A percentile compares a stretch with the other conserved stretches of the same genome.
Conservation (phyloP, 305 asterid genomes). For the Fraxinus platypoda region DNA sequence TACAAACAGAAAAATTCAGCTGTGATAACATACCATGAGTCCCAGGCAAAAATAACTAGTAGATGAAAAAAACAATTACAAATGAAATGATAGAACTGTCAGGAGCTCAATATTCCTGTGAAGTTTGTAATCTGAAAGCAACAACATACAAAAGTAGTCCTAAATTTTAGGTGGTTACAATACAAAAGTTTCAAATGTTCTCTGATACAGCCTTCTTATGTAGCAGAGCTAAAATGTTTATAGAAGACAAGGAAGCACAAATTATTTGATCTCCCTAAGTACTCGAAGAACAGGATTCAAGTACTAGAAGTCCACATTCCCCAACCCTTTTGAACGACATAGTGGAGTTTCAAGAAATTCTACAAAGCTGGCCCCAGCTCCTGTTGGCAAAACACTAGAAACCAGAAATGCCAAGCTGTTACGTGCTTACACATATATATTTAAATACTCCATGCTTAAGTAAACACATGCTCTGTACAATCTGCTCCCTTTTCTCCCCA, state of each 20-base stretch:
- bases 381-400: neutral
- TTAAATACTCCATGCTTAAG: neutral
- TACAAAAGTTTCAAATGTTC: neutral
- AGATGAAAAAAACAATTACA: neutral
- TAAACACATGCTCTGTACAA: neutral
- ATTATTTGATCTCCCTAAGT: neutral
- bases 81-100: neutral
- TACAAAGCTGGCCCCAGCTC: neutral
- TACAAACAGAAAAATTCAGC: neutral
- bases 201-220: neutral
- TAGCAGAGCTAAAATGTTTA: neutral
- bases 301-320: neutral
- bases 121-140: neutral
- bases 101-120: neutral
- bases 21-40: neutral
- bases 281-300: neutral
- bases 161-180: neutral
- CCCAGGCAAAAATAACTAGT: neutral
- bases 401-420: neutral
- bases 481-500: neutral
- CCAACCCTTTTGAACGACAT: neutral
- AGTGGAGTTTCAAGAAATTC: neutral
- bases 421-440: neutral
- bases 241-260: neutral
- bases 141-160: neutral